These are phyloP conservation scores for Podaxis mareebaensis DNA, from an alignment of 768 basidiomycete genomes.

Conservation along the genomic window DNA sequence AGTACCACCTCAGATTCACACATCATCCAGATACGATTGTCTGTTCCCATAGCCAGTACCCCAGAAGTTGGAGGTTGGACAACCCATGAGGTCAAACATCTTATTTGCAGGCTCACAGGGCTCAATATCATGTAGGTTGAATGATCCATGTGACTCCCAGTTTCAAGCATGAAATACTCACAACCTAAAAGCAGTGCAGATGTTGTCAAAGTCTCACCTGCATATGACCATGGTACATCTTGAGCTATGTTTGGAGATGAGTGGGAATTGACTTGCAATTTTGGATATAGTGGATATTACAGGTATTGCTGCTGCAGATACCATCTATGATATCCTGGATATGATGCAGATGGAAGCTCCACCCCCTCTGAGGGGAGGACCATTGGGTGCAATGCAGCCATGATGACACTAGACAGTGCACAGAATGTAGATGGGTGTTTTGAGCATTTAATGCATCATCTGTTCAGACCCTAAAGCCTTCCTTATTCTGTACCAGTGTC, in stretches of 20 bases:
- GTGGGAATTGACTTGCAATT: neutral
- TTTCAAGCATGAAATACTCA: neutral
- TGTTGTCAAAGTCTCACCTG: conserved; percentile 84
- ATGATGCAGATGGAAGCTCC: conserved; percentile 12
- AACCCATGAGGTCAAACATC: conserved; percentile 76
- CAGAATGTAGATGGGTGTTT: no score
- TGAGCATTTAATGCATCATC: no score
- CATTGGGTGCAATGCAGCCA: neutral
- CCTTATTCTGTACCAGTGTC: no score
- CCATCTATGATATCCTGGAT: conserved; percentile 32
- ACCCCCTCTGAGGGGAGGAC: neutral
- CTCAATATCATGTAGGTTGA: conserved; percentile 70
- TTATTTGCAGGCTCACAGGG: conserved; percentile 74
- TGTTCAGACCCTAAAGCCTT: no score
- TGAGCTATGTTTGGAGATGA: neutral
- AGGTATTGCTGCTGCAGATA: conserved; percentile 62
- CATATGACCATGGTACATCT: conserved; percentile 50
- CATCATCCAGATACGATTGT: neutral
- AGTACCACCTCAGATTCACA: neutral
- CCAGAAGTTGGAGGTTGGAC: conserved; percentile 87
- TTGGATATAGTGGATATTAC: conserved; percentile 57
- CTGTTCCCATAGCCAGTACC: conserved; percentile 52
- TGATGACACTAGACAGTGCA: no score
- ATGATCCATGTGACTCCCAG: neutral
- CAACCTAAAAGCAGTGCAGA: conserved; percentile 34